A percentile compares a stretch with the other conserved stretches of the same genome.
phyloP scores from a whole-genome alignment of 257 asterid species.

The Osmanthus fragrans region DNA sequence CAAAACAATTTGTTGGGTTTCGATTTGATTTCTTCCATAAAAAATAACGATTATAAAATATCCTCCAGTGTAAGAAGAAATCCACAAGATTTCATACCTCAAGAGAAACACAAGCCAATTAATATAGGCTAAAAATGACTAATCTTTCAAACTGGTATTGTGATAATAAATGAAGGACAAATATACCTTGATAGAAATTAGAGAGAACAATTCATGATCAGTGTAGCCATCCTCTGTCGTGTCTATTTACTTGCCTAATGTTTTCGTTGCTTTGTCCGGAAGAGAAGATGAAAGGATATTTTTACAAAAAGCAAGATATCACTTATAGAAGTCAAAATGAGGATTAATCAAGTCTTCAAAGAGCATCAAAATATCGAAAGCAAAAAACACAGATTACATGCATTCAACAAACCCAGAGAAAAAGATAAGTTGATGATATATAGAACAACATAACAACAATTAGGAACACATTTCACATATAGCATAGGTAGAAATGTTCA shows the following conservation, averaged over 20 bases:
- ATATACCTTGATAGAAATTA: too few species aligned
- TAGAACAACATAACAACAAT: background rate
- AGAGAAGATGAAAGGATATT: conserved; percentile 15
- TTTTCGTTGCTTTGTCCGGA: conserved; percentile 92
- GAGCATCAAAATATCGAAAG: background rate
- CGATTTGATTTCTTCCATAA: background rate
- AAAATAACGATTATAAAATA: conserved; percentile 6
- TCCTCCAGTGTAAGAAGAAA: background rate
- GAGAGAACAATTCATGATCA: conserved; percentile 76
- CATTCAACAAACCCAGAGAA: background rate
- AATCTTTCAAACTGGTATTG: background rate
- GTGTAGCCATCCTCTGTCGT: conserved; percentile 69
- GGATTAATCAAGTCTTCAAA: background rate
- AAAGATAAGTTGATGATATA: background rate
- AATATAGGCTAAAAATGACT: background rate
- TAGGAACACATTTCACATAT: background rate
- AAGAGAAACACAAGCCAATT: too few species aligned
- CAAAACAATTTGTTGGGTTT: too few species aligned
- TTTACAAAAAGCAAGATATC: conserved; percentile 10
- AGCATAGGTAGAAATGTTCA: too few species aligned
- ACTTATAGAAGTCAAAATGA: background rate
- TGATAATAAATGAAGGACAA: background rate
- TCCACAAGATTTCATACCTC: too few species aligned
- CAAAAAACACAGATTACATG: background rate
- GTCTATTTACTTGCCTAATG: conserved; percentile 70